A percentile compares a stretch with the other conserved stretches of the same genome.
Evolutionary conservation across 768 basidiomycete genomes (phyloP).

Genomic region (Boletus bicolor): DNA sequence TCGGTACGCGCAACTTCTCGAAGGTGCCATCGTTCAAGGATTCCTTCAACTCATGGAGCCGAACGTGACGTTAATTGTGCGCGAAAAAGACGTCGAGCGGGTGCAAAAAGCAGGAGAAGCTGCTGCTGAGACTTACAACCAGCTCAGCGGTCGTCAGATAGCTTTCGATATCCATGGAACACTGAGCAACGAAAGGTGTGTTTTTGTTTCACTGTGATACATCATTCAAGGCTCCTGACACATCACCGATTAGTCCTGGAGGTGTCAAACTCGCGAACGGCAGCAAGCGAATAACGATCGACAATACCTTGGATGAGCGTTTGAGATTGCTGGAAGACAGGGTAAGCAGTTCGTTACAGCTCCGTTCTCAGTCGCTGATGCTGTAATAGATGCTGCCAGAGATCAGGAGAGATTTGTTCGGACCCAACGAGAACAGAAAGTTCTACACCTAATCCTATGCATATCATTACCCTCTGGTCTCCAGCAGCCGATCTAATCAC

Average conservation of each 20-base stretch:
- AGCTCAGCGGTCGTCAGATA: slow-evolving; percentile 71
- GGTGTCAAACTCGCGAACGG: slow-evolving; percentile 78
- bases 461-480: neutral
- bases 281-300: slow-evolving; percentile 75
- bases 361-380: neutral
- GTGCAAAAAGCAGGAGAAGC: slow-evolving; percentile 60
- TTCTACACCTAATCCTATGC: slow-evolving; percentile 60
- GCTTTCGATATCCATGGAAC: slow-evolving; percentile 56
- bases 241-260: slow-evolving; percentile 57
- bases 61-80: slow-evolving; percentile 59
- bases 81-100: slow-evolving; percentile 61
- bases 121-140: slow-evolving; percentile 67
- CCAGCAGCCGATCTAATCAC: neutral
- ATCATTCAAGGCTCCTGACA: neutral
- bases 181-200: slow-evolving; percentile 67
- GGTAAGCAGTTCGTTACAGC: slow-evolving; percentile 44
- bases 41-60: slow-evolving; percentile 81
- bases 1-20: slow-evolving; percentile 78
- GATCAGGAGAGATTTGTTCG: slow-evolving; percentile 86
- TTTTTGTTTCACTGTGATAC: slow-evolving; percentile 2
- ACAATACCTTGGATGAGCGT: slow-evolving; percentile 94
- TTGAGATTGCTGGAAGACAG: slow-evolving; percentile 85
- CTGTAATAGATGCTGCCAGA: slow-evolving; percentile 88
- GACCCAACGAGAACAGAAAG: slow-evolving; percentile 86
- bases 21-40: slow-evolving; percentile 82